These are phyloP conservation scores for Fusarium caatingaense DNA, from an alignment of 2,329 filamentous ascomycete species.

Conservation along the genomic window DNA sequence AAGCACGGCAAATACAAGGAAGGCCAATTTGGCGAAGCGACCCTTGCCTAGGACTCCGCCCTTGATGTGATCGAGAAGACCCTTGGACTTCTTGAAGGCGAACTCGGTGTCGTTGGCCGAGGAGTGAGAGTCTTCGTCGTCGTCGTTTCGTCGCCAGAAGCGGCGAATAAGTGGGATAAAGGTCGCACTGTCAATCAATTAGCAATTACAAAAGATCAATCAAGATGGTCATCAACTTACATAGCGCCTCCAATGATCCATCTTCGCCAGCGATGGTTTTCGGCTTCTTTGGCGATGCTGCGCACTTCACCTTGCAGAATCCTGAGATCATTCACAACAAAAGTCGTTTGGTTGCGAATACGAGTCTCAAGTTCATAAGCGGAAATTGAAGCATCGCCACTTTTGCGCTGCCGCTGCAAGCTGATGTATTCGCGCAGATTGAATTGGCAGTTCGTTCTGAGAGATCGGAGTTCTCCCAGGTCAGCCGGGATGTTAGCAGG, in stretches of 20 bases:
- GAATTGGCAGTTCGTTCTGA: conserved; percentile 52
- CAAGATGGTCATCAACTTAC: conserved; percentile 52
- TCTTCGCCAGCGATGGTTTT: conserved; percentile 63
- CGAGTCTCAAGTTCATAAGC: conserved; percentile 56
- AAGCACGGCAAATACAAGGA: conserved; percentile 67
- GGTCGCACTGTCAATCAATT: conserved; percentile 54
- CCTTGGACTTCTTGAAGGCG: conserved; percentile 64
- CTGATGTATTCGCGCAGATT: conserved; percentile 52
- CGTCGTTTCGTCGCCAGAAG: conserved; percentile 60
- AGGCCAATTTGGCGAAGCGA: conserved; percentile 61
- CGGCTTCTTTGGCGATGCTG: conserved; percentile 56
- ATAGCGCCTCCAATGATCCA: conserved; percentile 64
- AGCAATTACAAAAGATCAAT: neutral
- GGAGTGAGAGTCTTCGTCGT: conserved; percentile 52
- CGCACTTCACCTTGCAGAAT: conserved; percentile 58
- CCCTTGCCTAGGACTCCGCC: conserved; percentile 58
- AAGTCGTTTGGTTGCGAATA: conserved; percentile 56
- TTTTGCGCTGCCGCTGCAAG: conserved; percentile 48
- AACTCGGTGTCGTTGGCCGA: conserved; percentile 67
- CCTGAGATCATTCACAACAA: conserved; percentile 59
- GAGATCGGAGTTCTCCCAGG: conserved; percentile 47
- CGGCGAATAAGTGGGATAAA: conserved; percentile 64
- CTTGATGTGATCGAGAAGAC: conserved; percentile 62
- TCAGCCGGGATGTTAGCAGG: conserved; percentile 36
- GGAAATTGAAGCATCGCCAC: conserved; percentile 46